phyloP scores from a whole-genome alignment of 768 basidiomycete genomes.

The Boletus subcaerulescens region DNA sequence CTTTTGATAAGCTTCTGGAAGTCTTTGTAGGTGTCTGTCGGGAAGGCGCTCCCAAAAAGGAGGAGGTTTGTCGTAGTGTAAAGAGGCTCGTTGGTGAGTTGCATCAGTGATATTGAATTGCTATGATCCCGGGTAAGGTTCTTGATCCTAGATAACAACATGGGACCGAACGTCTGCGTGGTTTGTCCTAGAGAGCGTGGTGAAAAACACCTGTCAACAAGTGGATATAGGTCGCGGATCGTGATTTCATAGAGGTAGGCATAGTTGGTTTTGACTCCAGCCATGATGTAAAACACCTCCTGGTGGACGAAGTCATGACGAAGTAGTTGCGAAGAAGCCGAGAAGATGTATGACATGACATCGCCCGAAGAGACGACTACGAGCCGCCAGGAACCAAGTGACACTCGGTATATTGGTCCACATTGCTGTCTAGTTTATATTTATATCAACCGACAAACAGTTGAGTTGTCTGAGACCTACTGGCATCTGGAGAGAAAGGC shows the following conservation, averaged over 20 bases:
- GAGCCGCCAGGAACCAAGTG: constrained; percentile 17
- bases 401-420: constrained; percentile 16
- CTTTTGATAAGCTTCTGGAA: constrained; percentile 18
- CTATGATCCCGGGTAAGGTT: not conserved
- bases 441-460: not conserved
- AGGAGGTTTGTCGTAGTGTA: constrained; percentile 17
- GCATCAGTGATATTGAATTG: constrained; percentile 11
- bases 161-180: constrained; percentile 9
- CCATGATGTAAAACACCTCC: constrained; percentile 13
- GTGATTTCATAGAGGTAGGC: constrained; percentile 13
- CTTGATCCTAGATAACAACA: constrained; percentile 13
- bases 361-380: constrained; percentile 15
- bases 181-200: constrained; percentile 12
- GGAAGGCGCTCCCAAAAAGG: constrained; percentile 22
- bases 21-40: constrained; percentile 17
- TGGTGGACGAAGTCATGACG: constrained; percentile 12
- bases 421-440: constrained; percentile 6
- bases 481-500: constrained; percentile 19
- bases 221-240: constrained; percentile 17
- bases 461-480: constrained; percentile 8
- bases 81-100: constrained; percentile 19
- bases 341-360: constrained; percentile 10
- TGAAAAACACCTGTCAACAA: constrained; percentile 20
- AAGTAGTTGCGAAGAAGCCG: constrained; percentile 1
- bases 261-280: constrained; percentile 9